These are phyloP conservation scores for Tolypocladium guangdongense DNA, from an alignment of 2,329 filamentous ascomycete genomes.

Conservation along the genomic window DNA sequence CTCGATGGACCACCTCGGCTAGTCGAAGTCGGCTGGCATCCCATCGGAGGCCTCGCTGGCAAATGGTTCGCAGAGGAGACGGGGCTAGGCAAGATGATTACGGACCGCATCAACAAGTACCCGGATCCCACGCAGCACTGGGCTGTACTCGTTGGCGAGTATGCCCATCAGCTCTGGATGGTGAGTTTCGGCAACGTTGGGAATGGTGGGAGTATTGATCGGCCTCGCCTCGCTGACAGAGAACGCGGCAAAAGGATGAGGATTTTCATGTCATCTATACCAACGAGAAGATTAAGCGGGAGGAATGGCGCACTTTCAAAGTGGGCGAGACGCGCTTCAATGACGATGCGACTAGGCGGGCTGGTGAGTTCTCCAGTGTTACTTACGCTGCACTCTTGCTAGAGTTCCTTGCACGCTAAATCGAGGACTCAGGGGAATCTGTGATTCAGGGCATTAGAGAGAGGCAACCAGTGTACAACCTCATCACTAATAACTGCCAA, in stretches of 20 bases:
- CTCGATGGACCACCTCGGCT: slow-evolving; percentile 19
- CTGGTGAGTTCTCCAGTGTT: slow-evolving; percentile 23
- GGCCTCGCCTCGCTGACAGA: neutral
- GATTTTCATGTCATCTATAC: slow-evolving; percentile 45
- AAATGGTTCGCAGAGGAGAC: slow-evolving; percentile 49
- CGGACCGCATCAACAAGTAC: slow-evolving; percentile 40
- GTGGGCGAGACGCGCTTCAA: slow-evolving; percentile 44
- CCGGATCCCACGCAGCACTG: slow-evolving; percentile 51
- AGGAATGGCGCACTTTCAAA: slow-evolving; percentile 38
- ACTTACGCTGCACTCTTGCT: neutral
- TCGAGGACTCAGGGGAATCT: slow-evolving; percentile 30
- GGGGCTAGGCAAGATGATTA: slow-evolving; percentile 43
- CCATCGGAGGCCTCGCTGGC: slow-evolving; percentile 42
- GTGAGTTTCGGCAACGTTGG: slow-evolving; percentile 16
- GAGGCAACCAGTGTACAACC: slow-evolving; percentile 39
- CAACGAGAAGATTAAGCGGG: slow-evolving; percentile 33
- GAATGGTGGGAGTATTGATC: neutral
- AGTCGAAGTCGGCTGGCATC: slow-evolving; percentile 48
- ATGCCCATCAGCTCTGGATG: slow-evolving; percentile 49
- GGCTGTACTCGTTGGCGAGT: slow-evolving; percentile 46
- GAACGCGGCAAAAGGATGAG: slow-evolving; percentile 30
- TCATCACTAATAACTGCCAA: slow-evolving; percentile 51
- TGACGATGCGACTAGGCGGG: slow-evolving; percentile 38
- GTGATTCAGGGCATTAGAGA: slow-evolving; percentile 40
- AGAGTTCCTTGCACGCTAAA: neutral